Evolutionary conservation across 352 stramenopile genomes (phyloP), one percentile per base, ranked within the genome.

Genomic region (Paralagenidium karlingii): DNA sequence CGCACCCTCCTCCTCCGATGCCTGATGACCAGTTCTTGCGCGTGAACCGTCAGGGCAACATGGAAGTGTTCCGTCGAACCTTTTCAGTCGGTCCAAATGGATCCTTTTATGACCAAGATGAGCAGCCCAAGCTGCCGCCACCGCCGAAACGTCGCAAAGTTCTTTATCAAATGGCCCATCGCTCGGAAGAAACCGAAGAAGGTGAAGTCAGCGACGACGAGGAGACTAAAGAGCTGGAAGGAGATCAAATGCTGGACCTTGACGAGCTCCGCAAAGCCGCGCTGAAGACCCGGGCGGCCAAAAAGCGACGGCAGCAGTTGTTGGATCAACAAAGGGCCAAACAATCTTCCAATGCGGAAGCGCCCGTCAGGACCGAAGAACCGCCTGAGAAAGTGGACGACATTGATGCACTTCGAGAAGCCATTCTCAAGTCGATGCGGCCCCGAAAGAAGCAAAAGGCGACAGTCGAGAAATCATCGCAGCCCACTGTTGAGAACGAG

Each of bases 21-120:
- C 41, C 45, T 24, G 59, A 82, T 24, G 79, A 76, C 15, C 60
- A 71, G 18, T 83, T 85, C 43, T 24, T 88, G n/a, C 70, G 75
- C 3, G 67, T 88, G 24, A 79, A 80, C 40, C 61, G 70, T 10
- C 68, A 81, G 51, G 70, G 68, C 24, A 53, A 43, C 31, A 61
- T 81, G 38, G 58, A 80, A 40, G 74, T 75, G 52, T 59, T 80
- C 32, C n/a, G n/a, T n/a, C n/a, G n/a, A n/a, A n/a, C n/a, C n/a
- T n/a, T 12, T 33, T 5, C 12, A 36, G 30, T 18, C 30, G 21
- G 11, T 37, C 3, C 1, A 20, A 15, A 37, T 19, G 11, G 31
- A 19, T 3, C n/a, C 31, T 37, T 19, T 8, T 2, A 20, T n/a
- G 2, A 15, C 3, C 2, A 19, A 15, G 11, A n/a, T n/a, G 8